phyloP scores from a whole-genome alignment of 106 monocot genomes.

The Acanthochlamys bracteata region DNA sequence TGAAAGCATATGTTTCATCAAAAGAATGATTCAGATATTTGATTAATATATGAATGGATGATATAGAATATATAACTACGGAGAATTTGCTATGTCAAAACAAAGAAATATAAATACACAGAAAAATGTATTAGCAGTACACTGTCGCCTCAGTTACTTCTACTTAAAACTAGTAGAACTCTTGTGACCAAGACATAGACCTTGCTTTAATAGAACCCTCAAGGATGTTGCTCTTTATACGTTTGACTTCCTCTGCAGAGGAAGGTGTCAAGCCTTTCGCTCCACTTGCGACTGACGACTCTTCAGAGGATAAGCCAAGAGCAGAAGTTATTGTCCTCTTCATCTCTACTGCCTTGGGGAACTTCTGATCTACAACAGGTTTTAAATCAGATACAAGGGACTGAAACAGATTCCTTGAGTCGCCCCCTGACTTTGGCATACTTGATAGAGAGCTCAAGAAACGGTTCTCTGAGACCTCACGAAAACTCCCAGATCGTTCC shows the following conservation, averaged over 20 bases:
- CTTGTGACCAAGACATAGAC: conserved; percentile 12
- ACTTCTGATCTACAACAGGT: conserved; percentile 22
- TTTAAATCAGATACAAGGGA: conserved; percentile 36
- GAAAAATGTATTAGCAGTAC: no score
- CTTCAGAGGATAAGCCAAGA: conserved; percentile 26
- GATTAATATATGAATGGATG: background rate
- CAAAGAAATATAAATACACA: no score
- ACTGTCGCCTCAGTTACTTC: background rate
- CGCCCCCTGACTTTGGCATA: conserved; percentile 26
- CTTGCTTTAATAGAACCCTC: conserved; percentile 39
- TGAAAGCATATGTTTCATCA: background rate
- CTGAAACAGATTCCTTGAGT: conserved; percentile 22
- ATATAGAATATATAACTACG: no score
- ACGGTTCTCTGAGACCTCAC: conserved; percentile 31
- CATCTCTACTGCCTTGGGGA: conserved; percentile 22
- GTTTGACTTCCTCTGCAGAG: conserved; percentile 42
- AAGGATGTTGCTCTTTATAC: conserved; percentile 23
- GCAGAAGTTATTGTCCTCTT: conserved; percentile 30
- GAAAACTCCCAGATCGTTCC: conserved; percentile 49
- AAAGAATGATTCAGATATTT: background rate
- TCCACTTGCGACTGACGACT: conserved; percentile 9
- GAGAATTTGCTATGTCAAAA: no score
- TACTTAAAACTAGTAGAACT: background rate
- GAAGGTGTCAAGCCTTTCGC: conserved; percentile 18
- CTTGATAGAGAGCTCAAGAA: conserved; percentile 11